Evolutionary conservation across 78 protist species (phyloP).

Genomic region (Dictyostelium purpureum): DNA sequence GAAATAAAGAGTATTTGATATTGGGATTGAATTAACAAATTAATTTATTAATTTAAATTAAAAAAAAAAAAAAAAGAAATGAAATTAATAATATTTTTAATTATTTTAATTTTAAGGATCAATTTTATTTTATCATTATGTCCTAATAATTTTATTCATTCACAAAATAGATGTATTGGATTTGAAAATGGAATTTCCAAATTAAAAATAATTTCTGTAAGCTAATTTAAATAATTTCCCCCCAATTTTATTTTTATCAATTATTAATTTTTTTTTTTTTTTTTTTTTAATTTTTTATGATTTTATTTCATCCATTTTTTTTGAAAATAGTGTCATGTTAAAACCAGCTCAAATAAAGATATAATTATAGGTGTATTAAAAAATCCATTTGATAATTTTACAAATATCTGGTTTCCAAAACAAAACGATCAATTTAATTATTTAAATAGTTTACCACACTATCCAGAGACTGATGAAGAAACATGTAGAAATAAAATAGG

Average conservation of each 20-base stretch:
- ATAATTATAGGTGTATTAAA: not conserved
- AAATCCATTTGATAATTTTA: not conserved
- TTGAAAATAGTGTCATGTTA: not conserved
- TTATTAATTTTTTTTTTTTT: not conserved
- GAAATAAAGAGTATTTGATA: too few species aligned
- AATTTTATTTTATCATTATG: too few species aligned
- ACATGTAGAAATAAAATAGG: not conserved
- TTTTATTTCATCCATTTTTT: not conserved
- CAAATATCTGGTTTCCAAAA: not conserved
- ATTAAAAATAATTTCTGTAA: too few species aligned
- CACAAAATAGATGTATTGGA: too few species aligned
- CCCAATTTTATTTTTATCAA: not conserved
- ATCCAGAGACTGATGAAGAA: conserved; percentile 10
- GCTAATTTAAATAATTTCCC: too few species aligned
- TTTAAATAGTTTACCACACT: not conserved
- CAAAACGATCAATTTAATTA: not conserved
- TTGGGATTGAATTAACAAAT: too few species aligned
- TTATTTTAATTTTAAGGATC: too few species aligned
- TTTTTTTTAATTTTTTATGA: not conserved
- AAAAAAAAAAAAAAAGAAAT: too few species aligned
- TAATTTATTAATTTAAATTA: too few species aligned
- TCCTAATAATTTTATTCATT: too few species aligned
- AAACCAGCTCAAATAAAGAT: not conserved
- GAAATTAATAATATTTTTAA: too few species aligned
- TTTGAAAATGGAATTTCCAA: too few species aligned